These are phyloP conservation scores for Prunus davidiana DNA, from an alignment of 306 rosid species.

Conservation along the genomic window DNA sequence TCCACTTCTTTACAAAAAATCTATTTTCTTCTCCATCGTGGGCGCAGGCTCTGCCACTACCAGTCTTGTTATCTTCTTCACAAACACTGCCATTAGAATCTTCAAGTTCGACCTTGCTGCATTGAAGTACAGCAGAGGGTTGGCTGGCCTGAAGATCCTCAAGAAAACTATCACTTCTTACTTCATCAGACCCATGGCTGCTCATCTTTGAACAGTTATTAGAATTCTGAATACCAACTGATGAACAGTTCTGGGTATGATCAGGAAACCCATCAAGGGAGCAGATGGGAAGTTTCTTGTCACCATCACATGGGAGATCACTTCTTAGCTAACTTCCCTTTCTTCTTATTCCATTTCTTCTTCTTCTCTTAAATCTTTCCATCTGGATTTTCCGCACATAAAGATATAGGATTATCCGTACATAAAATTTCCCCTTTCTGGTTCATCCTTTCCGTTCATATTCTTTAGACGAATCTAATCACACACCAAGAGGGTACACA, in stretches of 20 bases:
- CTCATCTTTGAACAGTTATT: constrained; percentile 3
- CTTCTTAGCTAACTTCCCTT: not conserved
- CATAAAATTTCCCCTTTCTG: not conserved
- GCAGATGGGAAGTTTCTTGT: not conserved
- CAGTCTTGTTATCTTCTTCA: constrained; percentile 4
- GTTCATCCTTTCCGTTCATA: not conserved
- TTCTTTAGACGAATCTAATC: not conserved
- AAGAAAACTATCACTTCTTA: not conserved
- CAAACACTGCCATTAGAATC: not conserved
- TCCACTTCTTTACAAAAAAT: not conserved
- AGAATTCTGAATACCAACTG: not conserved
- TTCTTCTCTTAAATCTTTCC: not conserved
- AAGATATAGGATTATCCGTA: not conserved
- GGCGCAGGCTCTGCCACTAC: not conserved
- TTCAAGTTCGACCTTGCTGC: not conserved
- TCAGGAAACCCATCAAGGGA: not conserved
- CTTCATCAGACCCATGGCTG: not conserved
- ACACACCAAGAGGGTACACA: not conserved
- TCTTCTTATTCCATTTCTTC: not conserved
- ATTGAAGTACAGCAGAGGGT: not conserved
- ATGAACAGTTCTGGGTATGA: not conserved
- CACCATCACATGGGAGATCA: not conserved
- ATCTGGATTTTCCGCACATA: not conserved
- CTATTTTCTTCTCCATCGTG: constrained; percentile 1
- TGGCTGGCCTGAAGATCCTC: not conserved